These are phyloP conservation scores for Gigaspora rosea DNA, from an alignment of 192 early-diverging fungal genomes.

Conservation along the genomic window DNA sequence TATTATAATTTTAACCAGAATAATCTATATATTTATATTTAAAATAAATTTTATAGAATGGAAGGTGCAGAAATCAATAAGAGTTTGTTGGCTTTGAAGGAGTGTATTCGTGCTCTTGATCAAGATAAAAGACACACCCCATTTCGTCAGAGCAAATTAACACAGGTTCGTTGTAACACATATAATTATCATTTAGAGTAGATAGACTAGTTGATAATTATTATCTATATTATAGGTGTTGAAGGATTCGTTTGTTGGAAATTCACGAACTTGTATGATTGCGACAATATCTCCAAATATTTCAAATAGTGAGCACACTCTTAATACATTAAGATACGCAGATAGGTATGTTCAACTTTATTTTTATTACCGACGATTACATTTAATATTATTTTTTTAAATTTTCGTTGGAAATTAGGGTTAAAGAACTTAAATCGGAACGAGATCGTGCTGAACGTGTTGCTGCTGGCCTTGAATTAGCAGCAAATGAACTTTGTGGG, in stretches of 20 bases:
- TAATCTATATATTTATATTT: not conserved
- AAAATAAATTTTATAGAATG: constrained; percentile 62
- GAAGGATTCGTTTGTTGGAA: constrained; percentile 98
- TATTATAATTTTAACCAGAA: constrained; percentile 3
- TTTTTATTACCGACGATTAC: not conserved
- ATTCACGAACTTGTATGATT: constrained; percentile 98
- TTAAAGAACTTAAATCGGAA: constrained; percentile 51
- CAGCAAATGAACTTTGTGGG: constrained; percentile 3
- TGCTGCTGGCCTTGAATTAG: constrained; percentile 24
- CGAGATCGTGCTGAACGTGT: constrained; percentile 35
- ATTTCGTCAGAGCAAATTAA: constrained; percentile 96
- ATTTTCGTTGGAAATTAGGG: constrained; percentile 16
- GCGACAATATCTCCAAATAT: constrained; percentile 96
- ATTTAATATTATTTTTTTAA: not conserved
- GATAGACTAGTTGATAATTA: not conserved
- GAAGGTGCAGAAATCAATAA: constrained; percentile 99
- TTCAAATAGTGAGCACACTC: constrained; percentile 92
- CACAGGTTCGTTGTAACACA: constrained; percentile 62
- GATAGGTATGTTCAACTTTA: constrained; percentile 61
- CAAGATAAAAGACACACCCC: constrained; percentile 95
- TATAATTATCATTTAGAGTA: not conserved
- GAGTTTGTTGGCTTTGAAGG: constrained; percentile 94
- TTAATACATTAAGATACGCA: constrained; percentile 97
- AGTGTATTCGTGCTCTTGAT: constrained; percentile 96
- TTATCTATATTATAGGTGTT: constrained; percentile 57